Conservation (phyloP, 345 rosid genomes). For the Heritiera fomes region DNA sequence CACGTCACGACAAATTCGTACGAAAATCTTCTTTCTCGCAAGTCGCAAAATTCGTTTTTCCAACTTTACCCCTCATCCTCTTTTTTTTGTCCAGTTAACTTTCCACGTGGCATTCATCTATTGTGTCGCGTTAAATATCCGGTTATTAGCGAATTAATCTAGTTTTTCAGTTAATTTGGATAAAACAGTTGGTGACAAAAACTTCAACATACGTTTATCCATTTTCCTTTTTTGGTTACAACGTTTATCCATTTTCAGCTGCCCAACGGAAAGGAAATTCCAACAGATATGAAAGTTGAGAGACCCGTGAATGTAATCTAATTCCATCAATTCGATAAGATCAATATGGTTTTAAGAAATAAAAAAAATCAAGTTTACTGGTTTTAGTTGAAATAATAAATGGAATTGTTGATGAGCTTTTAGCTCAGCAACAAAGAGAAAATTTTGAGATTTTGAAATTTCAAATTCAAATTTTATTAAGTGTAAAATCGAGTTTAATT, state of each 20-base stretch:
- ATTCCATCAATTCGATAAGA: too few relatives aligned
- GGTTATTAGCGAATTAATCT: background rate
- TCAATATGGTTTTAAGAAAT: too few relatives aligned
- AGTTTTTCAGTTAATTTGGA: constrained; percentile 14
- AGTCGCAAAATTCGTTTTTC: constrained; percentile 26
- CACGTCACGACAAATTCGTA: constrained; percentile 38
- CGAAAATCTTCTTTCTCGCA: constrained; percentile 12
- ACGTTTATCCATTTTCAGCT: background rate
- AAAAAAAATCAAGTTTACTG: too few relatives aligned
- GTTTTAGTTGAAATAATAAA: too few relatives aligned
- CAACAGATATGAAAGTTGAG: background rate
- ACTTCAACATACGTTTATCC: background rate
- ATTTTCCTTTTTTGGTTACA: background rate
- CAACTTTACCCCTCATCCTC: constrained; percentile 26
- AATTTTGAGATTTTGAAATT: too few relatives aligned
- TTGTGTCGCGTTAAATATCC: background rate
- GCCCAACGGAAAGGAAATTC: background rate
- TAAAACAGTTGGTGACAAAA: background rate
- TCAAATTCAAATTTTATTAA: too few relatives aligned
- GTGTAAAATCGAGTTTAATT: too few relatives aligned
- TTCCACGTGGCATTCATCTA: background rate
- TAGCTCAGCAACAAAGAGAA: too few relatives aligned
- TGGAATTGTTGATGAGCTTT: too few relatives aligned
- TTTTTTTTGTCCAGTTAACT: background rate
- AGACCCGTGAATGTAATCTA: too few relatives aligned